phyloP scores from a whole-genome alignment of 768 basidiomycete species.

The Panellus pusillus region DNA sequence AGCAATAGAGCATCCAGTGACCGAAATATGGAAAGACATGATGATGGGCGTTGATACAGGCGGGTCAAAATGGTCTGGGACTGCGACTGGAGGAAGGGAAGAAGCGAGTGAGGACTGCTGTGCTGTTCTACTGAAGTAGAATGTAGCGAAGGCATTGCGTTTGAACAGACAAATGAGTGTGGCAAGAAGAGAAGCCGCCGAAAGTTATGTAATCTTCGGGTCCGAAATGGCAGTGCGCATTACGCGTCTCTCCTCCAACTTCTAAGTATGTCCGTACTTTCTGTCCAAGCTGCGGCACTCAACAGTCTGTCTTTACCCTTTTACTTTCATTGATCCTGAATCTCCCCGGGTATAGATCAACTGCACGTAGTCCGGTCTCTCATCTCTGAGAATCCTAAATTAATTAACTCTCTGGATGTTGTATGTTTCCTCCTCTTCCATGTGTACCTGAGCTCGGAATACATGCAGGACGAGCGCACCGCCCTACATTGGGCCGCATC shows the following conservation, averaged over 20 bases:
- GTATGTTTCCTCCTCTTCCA: constrained; percentile 37
- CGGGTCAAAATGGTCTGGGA: constrained; percentile 75
- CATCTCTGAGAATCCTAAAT: constrained; percentile 58
- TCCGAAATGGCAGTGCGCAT: constrained; percentile 12
- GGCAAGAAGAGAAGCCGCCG: neutral
- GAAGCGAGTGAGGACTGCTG: constrained; percentile 57
- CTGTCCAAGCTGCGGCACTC: constrained; percentile 67
- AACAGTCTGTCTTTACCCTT: constrained; percentile 46
- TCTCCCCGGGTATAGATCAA: constrained; percentile 45
- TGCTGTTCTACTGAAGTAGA: constrained; percentile 23
- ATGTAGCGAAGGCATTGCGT: constrained; percentile 27
- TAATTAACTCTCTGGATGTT: constrained; percentile 61
- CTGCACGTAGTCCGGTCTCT: constrained; percentile 67
- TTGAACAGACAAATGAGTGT: constrained; percentile 12
- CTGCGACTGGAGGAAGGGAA: constrained; percentile 80
- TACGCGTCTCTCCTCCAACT: constrained; percentile 16
- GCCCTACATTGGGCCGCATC: constrained; percentile 87
- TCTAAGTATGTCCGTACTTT: constrained; percentile 43
- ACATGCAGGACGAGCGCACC: constrained; percentile 68
- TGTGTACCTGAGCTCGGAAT: neutral
- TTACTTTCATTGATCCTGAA: neutral
- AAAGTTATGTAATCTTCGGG: constrained; percentile 1
- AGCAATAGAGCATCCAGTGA: constrained; percentile 34
- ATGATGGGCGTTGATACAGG: constrained; percentile 82
- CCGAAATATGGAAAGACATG: constrained; percentile 91